Percentiles rank a stretch among this genome's conserved stretches.
These are phyloP conservation scores for Diaporthe citri DNA, from an alignment of 2,329 filamentous ascomycete species.

Conservation along the genomic window DNA sequence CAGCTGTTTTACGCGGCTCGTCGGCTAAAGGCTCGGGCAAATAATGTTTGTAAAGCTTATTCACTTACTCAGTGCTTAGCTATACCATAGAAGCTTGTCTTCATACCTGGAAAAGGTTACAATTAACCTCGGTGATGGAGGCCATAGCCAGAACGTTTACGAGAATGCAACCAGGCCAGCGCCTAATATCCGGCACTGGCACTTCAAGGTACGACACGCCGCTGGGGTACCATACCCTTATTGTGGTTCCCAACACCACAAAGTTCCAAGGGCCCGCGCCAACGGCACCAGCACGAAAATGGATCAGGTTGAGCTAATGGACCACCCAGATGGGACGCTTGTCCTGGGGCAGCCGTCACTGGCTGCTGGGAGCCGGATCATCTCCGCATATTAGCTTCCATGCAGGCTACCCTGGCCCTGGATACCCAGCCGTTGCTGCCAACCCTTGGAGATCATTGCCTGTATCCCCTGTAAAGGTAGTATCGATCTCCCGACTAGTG, in stretches of 20 bases:
- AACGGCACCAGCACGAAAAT: background rate
- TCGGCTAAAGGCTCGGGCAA: conserved; percentile 22
- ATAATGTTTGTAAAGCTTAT: conserved; percentile 1
- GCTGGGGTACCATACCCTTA: background rate
- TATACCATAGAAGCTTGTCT: background rate
- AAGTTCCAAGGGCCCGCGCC: background rate
- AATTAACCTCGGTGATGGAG: background rate
- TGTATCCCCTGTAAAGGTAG: conserved; percentile 14
- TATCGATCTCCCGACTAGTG: conserved; percentile 18
- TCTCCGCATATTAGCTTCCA: conserved; percentile 6
- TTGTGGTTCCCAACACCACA: background rate
- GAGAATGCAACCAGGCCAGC: background rate
- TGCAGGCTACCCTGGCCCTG: background rate
- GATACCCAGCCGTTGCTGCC: background rate
- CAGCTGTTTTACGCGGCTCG: background rate
- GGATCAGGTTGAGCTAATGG: background rate
- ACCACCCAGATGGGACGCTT: background rate
- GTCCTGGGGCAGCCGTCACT: background rate
- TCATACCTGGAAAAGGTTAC: background rate
- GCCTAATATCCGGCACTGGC: background rate
- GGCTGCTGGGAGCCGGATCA: background rate
- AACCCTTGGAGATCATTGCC: background rate
- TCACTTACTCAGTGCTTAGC: conserved; percentile 20
- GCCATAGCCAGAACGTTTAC: background rate
- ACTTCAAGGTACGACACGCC: background rate